Percentiles rank a stretch among this genome's conserved stretches.
These are phyloP conservation scores for Aegilops bicornis DNA, from an alignment of 176 grass and related monocot genomes.

Conservation along the genomic window DNA sequence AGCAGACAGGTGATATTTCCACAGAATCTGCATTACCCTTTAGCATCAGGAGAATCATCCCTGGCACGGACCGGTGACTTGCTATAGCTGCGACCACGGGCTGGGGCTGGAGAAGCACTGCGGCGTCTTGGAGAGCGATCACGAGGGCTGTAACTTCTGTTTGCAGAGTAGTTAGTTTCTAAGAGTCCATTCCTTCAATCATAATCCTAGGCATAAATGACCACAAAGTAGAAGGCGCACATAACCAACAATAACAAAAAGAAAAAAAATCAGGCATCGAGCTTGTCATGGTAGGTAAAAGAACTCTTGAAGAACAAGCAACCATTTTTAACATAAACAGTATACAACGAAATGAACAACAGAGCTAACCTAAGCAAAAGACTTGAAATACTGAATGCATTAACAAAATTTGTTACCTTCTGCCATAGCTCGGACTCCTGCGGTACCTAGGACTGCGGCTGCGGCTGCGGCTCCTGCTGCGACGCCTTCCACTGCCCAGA, in stretches of 20 bases:
- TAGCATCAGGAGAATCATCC: slow-evolving; percentile 57
- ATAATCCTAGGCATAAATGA: not conserved
- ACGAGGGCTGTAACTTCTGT: slow-evolving; percentile 85
- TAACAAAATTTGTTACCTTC: slow-evolving; percentile 56
- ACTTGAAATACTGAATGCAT: not conserved
- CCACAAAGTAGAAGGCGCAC: not conserved
- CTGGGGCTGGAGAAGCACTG: slow-evolving; percentile 69
- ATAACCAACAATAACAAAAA: not conserved
- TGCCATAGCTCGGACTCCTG: slow-evolving; percentile 86
- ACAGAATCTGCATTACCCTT: slow-evolving; percentile 51
- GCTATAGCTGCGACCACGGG: slow-evolving; percentile 64
- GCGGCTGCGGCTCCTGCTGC: slow-evolving; percentile 68
- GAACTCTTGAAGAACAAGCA: not conserved
- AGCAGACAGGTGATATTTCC: not conserved
- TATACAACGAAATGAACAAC: not conserved
- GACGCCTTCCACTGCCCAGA: slow-evolving; percentile 79
- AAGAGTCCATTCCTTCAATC: slow-evolving; percentile 10
- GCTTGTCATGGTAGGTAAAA: not conserved
- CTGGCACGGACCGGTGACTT: slow-evolving; percentile 50
- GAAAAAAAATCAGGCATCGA: not conserved
- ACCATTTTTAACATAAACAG: not conserved
- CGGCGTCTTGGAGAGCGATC: slow-evolving; percentile 76
- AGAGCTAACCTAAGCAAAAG: not conserved
- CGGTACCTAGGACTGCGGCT: slow-evolving; percentile 83
- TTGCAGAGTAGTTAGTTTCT: slow-evolving; percentile 26